Conservation (phyloP, 2,329 filamentous ascomycete species). For the Septoria petroselini region DNA sequence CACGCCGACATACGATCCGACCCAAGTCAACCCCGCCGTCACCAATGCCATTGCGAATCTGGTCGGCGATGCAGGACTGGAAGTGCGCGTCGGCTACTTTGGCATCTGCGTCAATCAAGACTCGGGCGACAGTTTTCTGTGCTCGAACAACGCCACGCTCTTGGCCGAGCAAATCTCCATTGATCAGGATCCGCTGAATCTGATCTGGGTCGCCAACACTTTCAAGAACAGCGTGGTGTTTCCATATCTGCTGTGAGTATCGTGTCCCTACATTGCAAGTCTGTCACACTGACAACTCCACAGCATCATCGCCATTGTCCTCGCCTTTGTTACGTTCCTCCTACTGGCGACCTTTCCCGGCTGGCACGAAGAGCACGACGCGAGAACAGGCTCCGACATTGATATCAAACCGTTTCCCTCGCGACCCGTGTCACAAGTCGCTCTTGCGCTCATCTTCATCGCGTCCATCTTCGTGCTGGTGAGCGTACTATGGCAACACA, state of each 20-base stretch:
- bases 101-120: constrained; percentile 94
- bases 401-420: constrained; percentile 94
- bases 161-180: constrained; percentile 84
- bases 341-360: constrained; percentile 94
- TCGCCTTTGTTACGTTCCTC: constrained; percentile 93
- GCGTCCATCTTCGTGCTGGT: constrained; percentile 64
- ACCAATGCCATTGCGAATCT: constrained; percentile 85
- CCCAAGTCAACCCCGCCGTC: constrained; percentile 87
- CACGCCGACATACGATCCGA: constrained; percentile 73
- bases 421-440: constrained; percentile 85
- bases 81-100: constrained; percentile 94
- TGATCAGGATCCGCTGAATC: constrained; percentile 91
- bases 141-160: constrained; percentile 94
- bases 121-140: constrained; percentile 77
- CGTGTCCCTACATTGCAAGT: background rate
- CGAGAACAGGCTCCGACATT: constrained; percentile 70
- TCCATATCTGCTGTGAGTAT: constrained; percentile 81
- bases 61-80: constrained; percentile 75
- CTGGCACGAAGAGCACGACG: constrained; percentile 90
- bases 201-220: constrained; percentile 94
- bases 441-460: constrained; percentile 84
- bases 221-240: constrained; percentile 99
- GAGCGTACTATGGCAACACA: constrained; percentile 82
- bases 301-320: constrained; percentile 95
- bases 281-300: constrained; percentile 11